These are phyloP conservation scores for Polygonum maritimum DNA, from an alignment of 148 eudicot genomes.

Conservation along the genomic window DNA sequence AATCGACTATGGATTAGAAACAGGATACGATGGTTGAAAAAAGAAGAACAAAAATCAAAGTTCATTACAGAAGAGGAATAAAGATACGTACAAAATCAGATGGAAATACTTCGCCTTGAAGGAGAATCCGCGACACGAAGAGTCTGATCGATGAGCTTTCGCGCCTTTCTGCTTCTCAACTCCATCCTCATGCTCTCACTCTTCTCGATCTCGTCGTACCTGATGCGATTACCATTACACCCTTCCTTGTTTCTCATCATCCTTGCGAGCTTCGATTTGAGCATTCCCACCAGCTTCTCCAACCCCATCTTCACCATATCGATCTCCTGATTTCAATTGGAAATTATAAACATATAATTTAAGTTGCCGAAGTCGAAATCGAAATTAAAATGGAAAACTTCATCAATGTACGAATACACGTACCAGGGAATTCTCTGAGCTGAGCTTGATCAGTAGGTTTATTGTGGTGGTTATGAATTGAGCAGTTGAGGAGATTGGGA, in stretches of 20 bases:
- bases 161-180: slow-evolving; percentile 71
- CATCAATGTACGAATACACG: not conserved
- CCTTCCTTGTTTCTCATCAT: slow-evolving; percentile 26
- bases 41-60: not conserved
- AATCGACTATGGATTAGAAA: too few relatives aligned
- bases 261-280: slow-evolving; percentile 37
- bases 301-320: slow-evolving; percentile 48
- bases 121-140: slow-evolving; percentile 84
- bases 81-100: slow-evolving; percentile 9
- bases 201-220: slow-evolving; percentile 66
- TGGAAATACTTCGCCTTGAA: slow-evolving; percentile 21
- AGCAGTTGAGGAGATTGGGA: not conserved
- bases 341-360: too few relatives aligned
- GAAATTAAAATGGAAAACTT: too few relatives aligned
- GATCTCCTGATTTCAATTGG: not conserved
- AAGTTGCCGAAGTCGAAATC: too few relatives aligned
- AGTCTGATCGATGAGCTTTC: slow-evolving; percentile 58
- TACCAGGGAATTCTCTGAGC: not conserved
- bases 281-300: slow-evolving; percentile 42
- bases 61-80: not conserved
- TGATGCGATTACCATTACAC: slow-evolving; percentile 1
- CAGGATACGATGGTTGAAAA: too few relatives aligned
- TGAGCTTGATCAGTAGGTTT: too few relatives aligned
- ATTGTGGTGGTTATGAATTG: too few relatives aligned
- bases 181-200: slow-evolving; percentile 94